Base-by-base conservation (phyloP, 768 basidiomycete species). In the Tephrocybe sp. region DNA sequence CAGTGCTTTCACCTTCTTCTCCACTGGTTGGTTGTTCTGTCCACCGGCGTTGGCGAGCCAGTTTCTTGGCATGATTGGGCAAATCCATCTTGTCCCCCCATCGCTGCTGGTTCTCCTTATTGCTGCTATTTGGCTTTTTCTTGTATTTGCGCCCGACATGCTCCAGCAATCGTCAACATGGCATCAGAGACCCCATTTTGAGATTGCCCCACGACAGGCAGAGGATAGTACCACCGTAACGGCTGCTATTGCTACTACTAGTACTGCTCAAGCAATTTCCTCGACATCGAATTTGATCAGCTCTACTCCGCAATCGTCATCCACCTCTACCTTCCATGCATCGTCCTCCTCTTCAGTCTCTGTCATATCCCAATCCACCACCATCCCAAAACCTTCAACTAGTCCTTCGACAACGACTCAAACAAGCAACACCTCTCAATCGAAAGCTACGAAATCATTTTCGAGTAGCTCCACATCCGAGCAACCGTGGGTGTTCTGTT, bases 181-280 rank as follows among this genome's bases (percentile, higher is more conserved):
- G 20, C 37, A 30, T 36, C 53, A 48, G 23, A 36, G 41, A 41
- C 56, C 53, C 47, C 56, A 40, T 48, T 38, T 25, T 26, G 40
- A 46, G n/a, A 26, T 45, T 42, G 41, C 32, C 6, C 48, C 58
- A 33, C 49, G 50, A 10, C 55, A 54, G 41, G 39, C 18, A 6
- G 33, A 28, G 21, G 26, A 5, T 20, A 41, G 28, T 14, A 18
- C 33, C 11, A 44, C 33, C 14, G 40, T 12, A 12, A 14, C 41
- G 10, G 18, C 8, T 17, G 30, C 23, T 36, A 20, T 15, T 37
- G 30, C 36, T 28, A 37, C 26, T 1, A 37, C 25, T 3, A 10
- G 2, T 30, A 34, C 32, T 44, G 5, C 21, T 25, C 15, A 40
- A 9, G 9, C 20, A 6, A 25, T 10, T 12, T 24, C 30, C 37